Conservation (phyloP, 495 filamentous ascomycete species). For the Penicillium robsamsonii region DNA sequence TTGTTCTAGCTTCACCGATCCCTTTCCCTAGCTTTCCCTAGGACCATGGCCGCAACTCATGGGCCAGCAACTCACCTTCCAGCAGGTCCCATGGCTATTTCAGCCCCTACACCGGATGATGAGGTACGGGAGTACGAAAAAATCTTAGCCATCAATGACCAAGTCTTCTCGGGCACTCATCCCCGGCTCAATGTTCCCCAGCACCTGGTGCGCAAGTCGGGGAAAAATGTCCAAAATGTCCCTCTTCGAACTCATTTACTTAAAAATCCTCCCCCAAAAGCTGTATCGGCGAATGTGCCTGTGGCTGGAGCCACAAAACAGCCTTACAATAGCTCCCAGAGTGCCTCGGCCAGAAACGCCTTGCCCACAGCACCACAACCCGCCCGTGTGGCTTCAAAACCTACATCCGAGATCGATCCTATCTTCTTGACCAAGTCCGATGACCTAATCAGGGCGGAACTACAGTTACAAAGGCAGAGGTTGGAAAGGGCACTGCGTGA, state of each 20-base stretch:
- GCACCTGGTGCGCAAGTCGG: constrained; percentile 54
- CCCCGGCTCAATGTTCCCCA: constrained; percentile 68
- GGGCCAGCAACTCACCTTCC: constrained; percentile 35
- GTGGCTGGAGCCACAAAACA: constrained; percentile 26
- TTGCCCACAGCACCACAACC: constrained; percentile 29
- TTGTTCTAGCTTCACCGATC: constrained; percentile 5
- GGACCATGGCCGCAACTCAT: constrained; percentile 41
- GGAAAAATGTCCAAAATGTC: constrained; percentile 31
- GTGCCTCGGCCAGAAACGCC: constrained; percentile 31
- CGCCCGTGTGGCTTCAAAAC: constrained; percentile 40
- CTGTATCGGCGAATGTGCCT: constrained; percentile 32
- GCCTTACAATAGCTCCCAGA: constrained; percentile 29
- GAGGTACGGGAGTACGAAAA: constrained; percentile 63
- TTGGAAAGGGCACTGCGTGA: constrained; percentile 76
- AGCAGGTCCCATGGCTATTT: constrained; percentile 31
- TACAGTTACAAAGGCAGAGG: constrained; percentile 73
- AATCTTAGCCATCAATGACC: constrained; percentile 72
- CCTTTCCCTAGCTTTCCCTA: constrained; percentile 16
- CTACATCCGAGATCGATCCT: constrained; percentile 62
- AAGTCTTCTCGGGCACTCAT: constrained; percentile 71
- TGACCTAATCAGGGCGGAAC: constrained; percentile 76
- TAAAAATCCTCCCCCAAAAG: constrained; percentile 23
- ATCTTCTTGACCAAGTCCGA: constrained; percentile 83
- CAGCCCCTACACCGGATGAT: constrained; percentile 30
- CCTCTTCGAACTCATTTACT: constrained; percentile 24